Evolutionary conservation across 768 basidiomycete species (phyloP).

Genomic region (Termitomyces heimii): DNA sequence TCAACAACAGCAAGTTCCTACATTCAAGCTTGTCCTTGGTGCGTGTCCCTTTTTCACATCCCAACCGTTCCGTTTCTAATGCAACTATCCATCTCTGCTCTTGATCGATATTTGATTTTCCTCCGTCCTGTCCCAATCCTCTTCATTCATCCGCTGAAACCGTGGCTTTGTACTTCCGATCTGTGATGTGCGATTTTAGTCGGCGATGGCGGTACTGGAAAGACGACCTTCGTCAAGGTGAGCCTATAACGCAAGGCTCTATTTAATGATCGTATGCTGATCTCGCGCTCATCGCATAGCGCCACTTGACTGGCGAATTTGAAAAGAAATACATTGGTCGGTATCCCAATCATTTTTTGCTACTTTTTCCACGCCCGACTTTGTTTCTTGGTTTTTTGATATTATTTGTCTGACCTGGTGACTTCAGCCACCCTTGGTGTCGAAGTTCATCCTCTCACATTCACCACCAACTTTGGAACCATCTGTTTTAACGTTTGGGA

Average conservation of each 20-base stretch:
- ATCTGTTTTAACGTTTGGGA: constrained; percentile 99
- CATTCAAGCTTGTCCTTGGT: constrained; percentile 99
- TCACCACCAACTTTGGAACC: constrained; percentile 97
- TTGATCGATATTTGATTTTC: constrained; percentile 50
- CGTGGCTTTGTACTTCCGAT: constrained; percentile 8
- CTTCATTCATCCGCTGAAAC: constrained; percentile 7
- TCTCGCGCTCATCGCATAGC: constrained; percentile 46
- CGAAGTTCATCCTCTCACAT: constrained; percentile 94
- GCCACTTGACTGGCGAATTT: constrained; percentile 99
- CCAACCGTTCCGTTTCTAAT: constrained; percentile 18
- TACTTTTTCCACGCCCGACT: constrained; percentile 14
- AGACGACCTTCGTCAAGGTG: constrained; percentile 98
- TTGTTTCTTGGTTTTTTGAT: constrained; percentile 9
- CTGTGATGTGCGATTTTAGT: constrained; percentile 41
- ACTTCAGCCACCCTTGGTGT: constrained; percentile 93
- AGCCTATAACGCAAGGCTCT: constrained; percentile 18
- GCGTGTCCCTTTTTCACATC: constrained; percentile 23
- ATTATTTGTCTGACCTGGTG: constrained; percentile 4
- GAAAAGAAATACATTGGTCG: constrained; percentile 99
- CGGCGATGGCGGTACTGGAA: constrained; percentile 95
- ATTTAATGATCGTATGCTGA: constrained; percentile 52
- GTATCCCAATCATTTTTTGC: constrained; percentile 20
- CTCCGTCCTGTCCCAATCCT: constrained; percentile 13
- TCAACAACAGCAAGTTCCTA: constrained; percentile 51
- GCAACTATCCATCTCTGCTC: constrained; percentile 23